Percentiles rank a stretch among this genome's conserved stretches.
phyloP scores from a whole-genome alignment of 371 early-diverging fungal species.

The Mortierella sp. region DNA sequence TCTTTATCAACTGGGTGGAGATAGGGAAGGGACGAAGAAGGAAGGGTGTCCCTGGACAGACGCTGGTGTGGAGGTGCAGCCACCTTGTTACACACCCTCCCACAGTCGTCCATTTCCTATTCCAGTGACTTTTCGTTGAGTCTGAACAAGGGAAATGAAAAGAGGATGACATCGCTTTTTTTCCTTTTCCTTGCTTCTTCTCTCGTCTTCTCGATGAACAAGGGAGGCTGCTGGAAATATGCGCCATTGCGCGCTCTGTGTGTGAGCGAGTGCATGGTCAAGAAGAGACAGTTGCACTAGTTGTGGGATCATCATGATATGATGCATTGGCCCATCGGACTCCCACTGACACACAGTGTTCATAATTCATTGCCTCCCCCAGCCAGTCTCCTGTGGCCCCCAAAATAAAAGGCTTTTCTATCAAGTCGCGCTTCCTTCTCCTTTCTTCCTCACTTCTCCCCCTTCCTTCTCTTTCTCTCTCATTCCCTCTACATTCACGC shows the following conservation, averaged over 20 bases:
- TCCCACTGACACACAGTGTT: not conserved
- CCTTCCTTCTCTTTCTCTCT: not conserved
- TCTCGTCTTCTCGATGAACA: not conserved
- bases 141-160: constrained; percentile 7
- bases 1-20: too few relatives aligned
- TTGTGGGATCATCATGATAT: not conserved
- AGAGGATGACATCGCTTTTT: constrained; percentile 3
- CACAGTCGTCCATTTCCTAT: not conserved
- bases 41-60: too few relatives aligned
- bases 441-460: not conserved
- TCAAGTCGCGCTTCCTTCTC: not conserved
- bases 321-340: not conserved
- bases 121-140: not conserved
- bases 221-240: not conserved
- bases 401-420: not conserved
- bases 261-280: not conserved
- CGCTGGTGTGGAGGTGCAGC: too few relatives aligned
- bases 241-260: not conserved
- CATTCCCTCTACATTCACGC: not conserved
- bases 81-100: not conserved
- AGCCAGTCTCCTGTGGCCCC: not conserved
- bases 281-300: not conserved
- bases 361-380: not conserved
- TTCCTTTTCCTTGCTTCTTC: not conserved
- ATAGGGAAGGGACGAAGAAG: too few relatives aligned